Conservation (phyloP, 2,329 filamentous ascomycete species). For the Cercospora sp. region DNA sequence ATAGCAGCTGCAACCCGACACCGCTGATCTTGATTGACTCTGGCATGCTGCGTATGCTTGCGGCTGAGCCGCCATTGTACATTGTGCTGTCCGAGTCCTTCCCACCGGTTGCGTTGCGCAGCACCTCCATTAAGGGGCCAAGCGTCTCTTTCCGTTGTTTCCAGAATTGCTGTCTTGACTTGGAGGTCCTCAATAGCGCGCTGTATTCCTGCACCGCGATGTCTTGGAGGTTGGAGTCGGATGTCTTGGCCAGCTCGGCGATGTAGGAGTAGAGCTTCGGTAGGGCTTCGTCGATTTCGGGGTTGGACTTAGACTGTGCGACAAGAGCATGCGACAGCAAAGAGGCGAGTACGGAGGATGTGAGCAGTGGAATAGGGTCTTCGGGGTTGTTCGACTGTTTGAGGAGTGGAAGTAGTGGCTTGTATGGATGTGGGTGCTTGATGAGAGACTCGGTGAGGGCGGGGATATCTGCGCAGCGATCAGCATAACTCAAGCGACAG, state of each 20-base stretch:
- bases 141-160: conserved; percentile 83
- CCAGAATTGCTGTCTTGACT: conserved; percentile 84
- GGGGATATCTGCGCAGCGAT: conserved; percentile 65
- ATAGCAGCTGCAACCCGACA: conserved; percentile 87
- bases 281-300: conserved; percentile 72
- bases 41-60: conserved; percentile 55
- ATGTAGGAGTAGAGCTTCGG: conserved; percentile 84
- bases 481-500: background rate
- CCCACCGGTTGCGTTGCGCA: conserved; percentile 71
- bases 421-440: conserved; percentile 66
- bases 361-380: conserved; percentile 85
- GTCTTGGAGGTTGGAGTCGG: conserved; percentile 88
- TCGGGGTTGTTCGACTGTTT: conserved; percentile 80
- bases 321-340: conserved; percentile 68
- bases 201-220: conserved; percentile 94
- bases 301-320: conserved; percentile 59
- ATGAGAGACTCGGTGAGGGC: conserved; percentile 74
- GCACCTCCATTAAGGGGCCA: conserved; percentile 76
- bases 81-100: conserved; percentile 66
- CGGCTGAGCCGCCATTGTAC: conserved; percentile 48
- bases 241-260: conserved; percentile 76
- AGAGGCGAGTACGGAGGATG: conserved; percentile 80
- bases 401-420: conserved; percentile 81
- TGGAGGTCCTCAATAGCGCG: conserved; percentile 72
- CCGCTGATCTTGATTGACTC: conserved; percentile 67